These are phyloP conservation scores for Diaporthe humulicola DNA, from an alignment of 2,329 filamentous ascomycete genomes.

Conservation along the genomic window DNA sequence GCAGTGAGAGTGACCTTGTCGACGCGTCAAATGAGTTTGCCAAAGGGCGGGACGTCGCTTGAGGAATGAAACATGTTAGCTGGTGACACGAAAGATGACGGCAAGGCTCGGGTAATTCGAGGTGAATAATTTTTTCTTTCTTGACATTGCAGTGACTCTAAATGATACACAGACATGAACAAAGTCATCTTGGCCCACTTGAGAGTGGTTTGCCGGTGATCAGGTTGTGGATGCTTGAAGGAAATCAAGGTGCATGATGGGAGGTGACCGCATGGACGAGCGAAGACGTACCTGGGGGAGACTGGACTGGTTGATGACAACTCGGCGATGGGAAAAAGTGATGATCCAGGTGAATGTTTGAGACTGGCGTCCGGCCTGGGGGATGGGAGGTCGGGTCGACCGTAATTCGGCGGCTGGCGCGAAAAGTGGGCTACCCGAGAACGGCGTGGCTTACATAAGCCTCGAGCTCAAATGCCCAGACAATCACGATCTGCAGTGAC, in stretches of 20 bases:
- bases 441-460: not conserved
- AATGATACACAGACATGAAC: constrained; percentile 25
- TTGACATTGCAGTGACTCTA: constrained; percentile 24
- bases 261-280: constrained; percentile 14
- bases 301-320: constrained; percentile 34
- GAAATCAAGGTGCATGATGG: constrained; percentile 3
- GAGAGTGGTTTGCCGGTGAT: constrained; percentile 7
- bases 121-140: constrained; percentile 14
- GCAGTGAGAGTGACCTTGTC: constrained; percentile 5
- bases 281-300: constrained; percentile 37
- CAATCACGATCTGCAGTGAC: not conserved
- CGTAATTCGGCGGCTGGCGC: constrained; percentile 23
- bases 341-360: constrained; percentile 38
- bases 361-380: constrained; percentile 24
- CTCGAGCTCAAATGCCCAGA: not conserved
- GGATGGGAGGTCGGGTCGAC: constrained; percentile 25
- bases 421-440: constrained; percentile 13
- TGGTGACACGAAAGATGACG: not conserved
- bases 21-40: constrained; percentile 23
- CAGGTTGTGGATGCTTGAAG: constrained; percentile 12
- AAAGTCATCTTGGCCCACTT: constrained; percentile 25
- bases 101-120: not conserved
- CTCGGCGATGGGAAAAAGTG: constrained; percentile 37
- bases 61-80: constrained; percentile 29
- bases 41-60: constrained; percentile 23